Evolutionary conservation across 2,329 filamentous ascomycete species (phyloP).

Genomic region (Pyrenochaeta sp.): DNA sequence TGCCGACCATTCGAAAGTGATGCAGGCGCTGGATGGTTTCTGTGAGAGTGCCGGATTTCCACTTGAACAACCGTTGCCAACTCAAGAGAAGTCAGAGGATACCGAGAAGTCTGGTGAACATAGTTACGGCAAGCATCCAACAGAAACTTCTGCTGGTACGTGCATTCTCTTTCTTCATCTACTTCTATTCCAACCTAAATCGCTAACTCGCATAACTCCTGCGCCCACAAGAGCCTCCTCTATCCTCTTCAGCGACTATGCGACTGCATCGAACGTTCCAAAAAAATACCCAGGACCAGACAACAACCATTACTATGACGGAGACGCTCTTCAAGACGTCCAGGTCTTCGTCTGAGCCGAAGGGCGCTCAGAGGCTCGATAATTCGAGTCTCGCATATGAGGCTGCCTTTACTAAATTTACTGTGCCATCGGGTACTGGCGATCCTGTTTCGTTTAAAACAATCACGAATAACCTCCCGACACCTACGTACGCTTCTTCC

Average conservation of each 20-base stretch:
- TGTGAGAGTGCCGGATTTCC: too few relatives aligned
- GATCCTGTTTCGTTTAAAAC: background rate
- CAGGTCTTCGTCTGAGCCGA: background rate
- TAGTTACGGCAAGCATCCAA: background rate
- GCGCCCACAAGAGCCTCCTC: background rate
- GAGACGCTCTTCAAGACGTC: background rate
- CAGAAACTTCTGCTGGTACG: background rate
- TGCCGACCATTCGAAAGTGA: too few relatives aligned
- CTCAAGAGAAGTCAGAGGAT: too few relatives aligned
- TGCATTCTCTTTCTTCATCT: background rate
- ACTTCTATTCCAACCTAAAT: background rate
- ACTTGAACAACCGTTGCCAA: too few relatives aligned
- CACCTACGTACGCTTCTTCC: conserved; percentile 27
- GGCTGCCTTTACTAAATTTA: too few relatives aligned
- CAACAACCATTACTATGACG: background rate
- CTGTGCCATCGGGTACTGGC: conserved; percentile 7
- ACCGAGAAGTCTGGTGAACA: background rate
- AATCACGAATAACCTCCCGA: background rate
- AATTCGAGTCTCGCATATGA: too few relatives aligned
- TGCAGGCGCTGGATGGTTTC: too few relatives aligned
- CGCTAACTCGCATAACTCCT: background rate
- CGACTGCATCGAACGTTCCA: background rate
- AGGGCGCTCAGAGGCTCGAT: background rate
- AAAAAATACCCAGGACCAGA: background rate
- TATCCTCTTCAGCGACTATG: background rate